Percentiles rank a stretch among this genome's conserved stretches.
Conservation (phyloP, 495 filamentous ascomycete species). For the Aspergillus haitiensis region DNA sequence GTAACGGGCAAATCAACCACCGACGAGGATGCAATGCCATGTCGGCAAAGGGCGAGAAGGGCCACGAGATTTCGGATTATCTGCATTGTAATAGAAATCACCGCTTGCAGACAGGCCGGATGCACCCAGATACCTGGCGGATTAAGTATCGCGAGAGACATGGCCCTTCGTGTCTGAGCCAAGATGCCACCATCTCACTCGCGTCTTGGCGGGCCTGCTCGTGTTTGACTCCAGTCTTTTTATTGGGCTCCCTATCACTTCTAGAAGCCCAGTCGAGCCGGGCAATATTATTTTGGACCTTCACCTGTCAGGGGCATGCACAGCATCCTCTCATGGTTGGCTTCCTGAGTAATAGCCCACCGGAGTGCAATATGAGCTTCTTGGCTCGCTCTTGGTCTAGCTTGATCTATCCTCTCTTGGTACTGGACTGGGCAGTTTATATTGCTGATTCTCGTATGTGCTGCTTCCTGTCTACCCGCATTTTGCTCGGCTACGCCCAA, state of each 20-base stretch:
- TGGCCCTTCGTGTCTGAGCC: neutral
- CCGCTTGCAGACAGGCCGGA: neutral
- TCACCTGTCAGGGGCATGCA: no score
- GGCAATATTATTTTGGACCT: no score
- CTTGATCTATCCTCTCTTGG: no score
- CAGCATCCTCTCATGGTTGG: no score
- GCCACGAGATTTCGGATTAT: neutral
- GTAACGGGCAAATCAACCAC: constrained; percentile 1
- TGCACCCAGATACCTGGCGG: neutral
- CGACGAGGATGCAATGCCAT: neutral
- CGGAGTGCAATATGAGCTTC: no score
- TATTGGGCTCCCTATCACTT: neutral
- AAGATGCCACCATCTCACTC: neutral
- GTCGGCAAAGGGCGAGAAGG: neutral
- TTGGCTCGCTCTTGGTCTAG: no score
- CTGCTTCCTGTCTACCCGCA: no score
- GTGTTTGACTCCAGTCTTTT: neutral
- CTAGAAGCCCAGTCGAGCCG: no score
- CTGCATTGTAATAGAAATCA: neutral
- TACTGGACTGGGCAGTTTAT: no score
- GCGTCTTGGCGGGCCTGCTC: neutral
- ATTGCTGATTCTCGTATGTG: no score
- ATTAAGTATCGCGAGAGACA: neutral
- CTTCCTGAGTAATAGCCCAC: no score
- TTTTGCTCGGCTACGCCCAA: no score